phyloP scores from a whole-genome alignment of 2,329 filamentous ascomycete genomes.

The Colletotrichum phormii region DNA sequence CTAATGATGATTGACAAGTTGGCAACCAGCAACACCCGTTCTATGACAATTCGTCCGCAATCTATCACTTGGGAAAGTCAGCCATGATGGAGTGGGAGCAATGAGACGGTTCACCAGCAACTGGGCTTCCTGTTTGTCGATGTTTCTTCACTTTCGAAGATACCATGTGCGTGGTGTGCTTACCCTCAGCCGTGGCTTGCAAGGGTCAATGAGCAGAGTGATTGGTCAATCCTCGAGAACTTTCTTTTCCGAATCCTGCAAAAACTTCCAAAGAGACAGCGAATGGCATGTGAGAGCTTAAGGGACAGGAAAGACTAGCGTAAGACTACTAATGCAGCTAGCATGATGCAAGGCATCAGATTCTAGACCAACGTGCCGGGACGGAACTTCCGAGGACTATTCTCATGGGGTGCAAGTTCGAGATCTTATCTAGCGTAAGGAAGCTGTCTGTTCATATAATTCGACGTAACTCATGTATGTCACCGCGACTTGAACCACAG shows the following conservation, averaged over 20 bases:
- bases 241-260: not conserved
- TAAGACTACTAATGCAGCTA: not conserved
- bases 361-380: not conserved
- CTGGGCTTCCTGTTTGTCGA: not conserved
- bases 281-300: not conserved
- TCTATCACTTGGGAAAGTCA: not conserved
- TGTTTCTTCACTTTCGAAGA: not conserved
- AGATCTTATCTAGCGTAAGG: not conserved
- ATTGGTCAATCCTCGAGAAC: not conserved
- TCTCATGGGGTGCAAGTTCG: not conserved
- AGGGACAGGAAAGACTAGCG: not conserved
- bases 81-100: not conserved
- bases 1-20: not conserved
- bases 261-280: not conserved
- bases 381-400: not conserved
- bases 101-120: not conserved
- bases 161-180: not conserved
- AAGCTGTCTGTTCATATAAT: not conserved
- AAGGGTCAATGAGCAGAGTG: not conserved
- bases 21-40: not conserved
- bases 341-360: not conserved
- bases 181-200: not conserved
- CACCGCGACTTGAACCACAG: not conserved
- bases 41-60: not conserved
- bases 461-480: no score